Conservation (phyloP, 148 eudicot species). For the Polygonum maritimum region DNA sequence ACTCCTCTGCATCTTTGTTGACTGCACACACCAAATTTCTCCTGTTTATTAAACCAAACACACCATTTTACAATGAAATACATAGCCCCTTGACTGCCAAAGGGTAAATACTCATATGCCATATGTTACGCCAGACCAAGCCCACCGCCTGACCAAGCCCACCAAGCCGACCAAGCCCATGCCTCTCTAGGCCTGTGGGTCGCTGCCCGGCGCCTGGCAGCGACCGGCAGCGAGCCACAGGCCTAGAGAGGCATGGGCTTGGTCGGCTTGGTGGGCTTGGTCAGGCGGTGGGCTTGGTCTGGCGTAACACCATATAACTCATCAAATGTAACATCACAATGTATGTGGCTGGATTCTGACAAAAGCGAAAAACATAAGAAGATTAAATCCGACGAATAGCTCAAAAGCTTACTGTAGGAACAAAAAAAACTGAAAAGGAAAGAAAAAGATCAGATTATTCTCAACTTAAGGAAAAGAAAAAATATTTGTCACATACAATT, state of each 20-base stretch:
- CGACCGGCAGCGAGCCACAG: too few relatives aligned
- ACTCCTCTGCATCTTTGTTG: constrained; percentile 72
- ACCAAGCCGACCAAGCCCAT: too few relatives aligned
- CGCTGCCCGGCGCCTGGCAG: too few relatives aligned
- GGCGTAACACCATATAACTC: not conserved
- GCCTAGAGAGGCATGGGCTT: too few relatives aligned
- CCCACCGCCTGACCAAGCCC: too few relatives aligned
- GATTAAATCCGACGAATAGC: not conserved
- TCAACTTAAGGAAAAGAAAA: not conserved
- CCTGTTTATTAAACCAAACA: constrained; percentile 79
- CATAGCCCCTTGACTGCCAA: constrained; percentile 18
- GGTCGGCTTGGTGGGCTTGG: too few relatives aligned
- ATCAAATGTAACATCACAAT: not conserved
- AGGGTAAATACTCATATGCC: not conserved
- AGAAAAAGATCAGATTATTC: too few relatives aligned
- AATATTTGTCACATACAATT: not conserved
- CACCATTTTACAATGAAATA: constrained; percentile 34
- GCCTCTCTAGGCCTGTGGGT: too few relatives aligned
- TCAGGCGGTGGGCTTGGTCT: too few relatives aligned
- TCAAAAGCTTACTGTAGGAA: not conserved
- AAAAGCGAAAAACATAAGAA: not conserved
- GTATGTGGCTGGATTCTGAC: not conserved
- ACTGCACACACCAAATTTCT: constrained; percentile 85
- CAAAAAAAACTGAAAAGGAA: not conserved
- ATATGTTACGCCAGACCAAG: too few relatives aligned